These are phyloP conservation scores for Aspergillus unguis DNA, from an alignment of 2,329 filamentous ascomycete genomes.

Conservation along the genomic window DNA sequence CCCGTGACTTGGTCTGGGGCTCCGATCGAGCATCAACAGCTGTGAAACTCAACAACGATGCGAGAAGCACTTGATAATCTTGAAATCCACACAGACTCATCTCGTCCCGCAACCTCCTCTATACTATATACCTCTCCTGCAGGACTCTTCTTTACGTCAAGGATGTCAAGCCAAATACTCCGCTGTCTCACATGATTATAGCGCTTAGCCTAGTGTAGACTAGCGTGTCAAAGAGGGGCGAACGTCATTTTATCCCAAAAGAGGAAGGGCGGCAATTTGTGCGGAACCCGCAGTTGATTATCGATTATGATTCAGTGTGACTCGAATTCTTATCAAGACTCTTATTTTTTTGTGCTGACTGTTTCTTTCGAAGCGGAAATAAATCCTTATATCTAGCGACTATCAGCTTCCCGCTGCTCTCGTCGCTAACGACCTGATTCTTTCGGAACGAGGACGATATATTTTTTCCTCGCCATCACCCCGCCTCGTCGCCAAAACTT, in stretches of 20 bases:
- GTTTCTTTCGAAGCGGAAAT: background rate
- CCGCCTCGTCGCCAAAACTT: background rate
- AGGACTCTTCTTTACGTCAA: too few relatives aligned
- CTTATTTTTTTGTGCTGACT: slow-evolving; percentile 3
- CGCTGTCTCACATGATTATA: too few relatives aligned
- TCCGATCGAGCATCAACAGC: too few relatives aligned
- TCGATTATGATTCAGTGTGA: slow-evolving; percentile 11
- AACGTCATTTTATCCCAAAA: slow-evolving; percentile 22
- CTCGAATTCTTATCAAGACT: background rate
- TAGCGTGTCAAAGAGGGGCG: slow-evolving; percentile 5
- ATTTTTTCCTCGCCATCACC: background rate
- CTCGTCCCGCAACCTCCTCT: too few relatives aligned
- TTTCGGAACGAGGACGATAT: background rate
- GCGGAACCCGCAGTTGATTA: slow-evolving; percentile 12
- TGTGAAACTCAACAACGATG: too few relatives aligned
- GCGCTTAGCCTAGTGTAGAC: background rate
- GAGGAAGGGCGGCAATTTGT: slow-evolving; percentile 19
- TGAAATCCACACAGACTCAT: too few relatives aligned
- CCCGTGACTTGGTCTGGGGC: background rate
- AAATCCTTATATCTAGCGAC: too few relatives aligned
- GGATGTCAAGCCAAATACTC: too few relatives aligned
- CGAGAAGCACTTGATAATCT: too few relatives aligned
- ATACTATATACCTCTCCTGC: too few relatives aligned
- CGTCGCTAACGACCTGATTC: background rate
- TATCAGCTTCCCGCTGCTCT: background rate